Evolutionary conservation across 2,329 filamentous ascomycete species (phyloP), one percentile per base, ranked within the genome.

Genomic region (Aspergillus ochraceoroseus): DNA sequence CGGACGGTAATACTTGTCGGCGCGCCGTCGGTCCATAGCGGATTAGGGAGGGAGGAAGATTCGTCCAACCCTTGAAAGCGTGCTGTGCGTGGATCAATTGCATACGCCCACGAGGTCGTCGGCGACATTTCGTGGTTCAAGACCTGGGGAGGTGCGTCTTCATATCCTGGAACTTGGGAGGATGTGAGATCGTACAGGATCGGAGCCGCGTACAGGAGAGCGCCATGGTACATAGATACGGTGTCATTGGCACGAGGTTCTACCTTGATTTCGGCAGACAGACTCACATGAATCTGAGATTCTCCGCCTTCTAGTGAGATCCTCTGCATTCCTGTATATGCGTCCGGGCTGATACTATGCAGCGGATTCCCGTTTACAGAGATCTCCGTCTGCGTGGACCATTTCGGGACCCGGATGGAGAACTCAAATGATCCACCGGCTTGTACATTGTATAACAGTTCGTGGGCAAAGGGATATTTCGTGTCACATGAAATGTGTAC

Each of bases 401-500:
- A 74, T 6, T 41, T 40, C 2, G 72, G 71, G n/a, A 74, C 62
- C 12, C 71, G 64, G 32, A 75, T 54, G 41, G 66, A 62, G 42
- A 75, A 68, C n/a, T 58, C 55, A 47, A 73, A 70, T 4, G 61
- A 32, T 0, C 48, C 47, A 5, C 54, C 55, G 3, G 66, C 51
- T 12, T 56, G 51, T 39, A 73, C 62, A 19, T 54, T 62, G 48
- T 74, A 74, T 6, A 44, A 47, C 2, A 74, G 54, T 3, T 45
- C 46, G 32, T 67, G 54, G 7, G 49, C 45, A 49, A 75, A 74
- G 0, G 71, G 75, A 53, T 78, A 78, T 34, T 64, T 61, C 0
- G 75, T 78, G 15, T 67, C 56, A 49, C 71, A 73, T 7, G 52
- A 51, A 7, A 77, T 60, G 1, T 53, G 63, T 6, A 76, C 67